Conservation (phyloP, 2,329 filamentous ascomycete genomes). For the Diaporthe ilicicola region DNA sequence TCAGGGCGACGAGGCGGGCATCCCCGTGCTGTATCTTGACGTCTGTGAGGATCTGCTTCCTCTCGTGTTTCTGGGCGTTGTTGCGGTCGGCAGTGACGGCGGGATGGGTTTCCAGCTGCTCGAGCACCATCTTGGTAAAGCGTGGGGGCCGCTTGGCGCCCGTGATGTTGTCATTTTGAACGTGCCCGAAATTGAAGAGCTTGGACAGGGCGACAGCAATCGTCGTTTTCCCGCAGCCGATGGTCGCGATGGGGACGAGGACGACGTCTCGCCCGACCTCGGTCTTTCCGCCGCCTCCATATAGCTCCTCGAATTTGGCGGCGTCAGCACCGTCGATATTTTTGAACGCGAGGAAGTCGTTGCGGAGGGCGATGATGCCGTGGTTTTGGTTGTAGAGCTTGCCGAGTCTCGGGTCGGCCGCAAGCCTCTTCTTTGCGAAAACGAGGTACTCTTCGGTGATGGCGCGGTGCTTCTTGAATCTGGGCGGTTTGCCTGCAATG, state of each 20-base stretch:
- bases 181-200: constrained; percentile 89
- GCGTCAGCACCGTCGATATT: constrained; percentile 90
- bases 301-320: constrained; percentile 75
- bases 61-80: constrained; percentile 88
- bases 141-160: constrained; percentile 77
- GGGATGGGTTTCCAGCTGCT: constrained; percentile 68
- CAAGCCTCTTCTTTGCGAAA: constrained; percentile 80
- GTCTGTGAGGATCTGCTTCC: constrained; percentile 86
- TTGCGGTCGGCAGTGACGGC: constrained; percentile 94
- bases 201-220: constrained; percentile 82
- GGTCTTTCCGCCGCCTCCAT: constrained; percentile 56
- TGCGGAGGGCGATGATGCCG: constrained; percentile 89
- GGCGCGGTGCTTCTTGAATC: constrained; percentile 83
- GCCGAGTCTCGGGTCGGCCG: constrained; percentile 71
- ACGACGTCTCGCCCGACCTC: constrained; percentile 75
- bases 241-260: constrained; percentile 89
- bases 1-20: constrained; percentile 81
- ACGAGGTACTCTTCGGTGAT: constrained; percentile 92
- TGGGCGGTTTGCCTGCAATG: constrained; percentile 78
- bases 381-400: constrained; percentile 86
- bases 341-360: constrained; percentile 85
- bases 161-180: constrained; percentile 96
- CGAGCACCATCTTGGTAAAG: constrained; percentile 77
- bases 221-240: constrained; percentile 97
- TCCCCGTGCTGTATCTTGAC: constrained; percentile 68